phyloP scores from a whole-genome alignment of 106 monocot species.

The Platanthera zijinensis region DNA sequence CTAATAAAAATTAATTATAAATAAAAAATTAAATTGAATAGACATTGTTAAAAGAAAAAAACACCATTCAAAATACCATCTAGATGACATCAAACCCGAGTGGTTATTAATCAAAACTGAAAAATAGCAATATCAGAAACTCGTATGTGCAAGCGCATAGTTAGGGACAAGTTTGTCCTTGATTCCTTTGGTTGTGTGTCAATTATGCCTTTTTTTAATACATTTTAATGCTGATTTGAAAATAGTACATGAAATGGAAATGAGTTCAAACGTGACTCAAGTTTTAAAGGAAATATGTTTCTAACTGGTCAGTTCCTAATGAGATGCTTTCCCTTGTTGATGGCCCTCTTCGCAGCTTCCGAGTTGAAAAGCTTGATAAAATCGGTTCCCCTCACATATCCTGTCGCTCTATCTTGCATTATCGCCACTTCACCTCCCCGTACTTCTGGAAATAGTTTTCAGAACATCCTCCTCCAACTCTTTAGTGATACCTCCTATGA shows the following conservation, averaged over 20 bases:
- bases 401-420: slow-evolving; percentile 41
- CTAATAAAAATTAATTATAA: too few species aligned
- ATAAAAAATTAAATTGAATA: too few species aligned
- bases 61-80: neutral
- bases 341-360: slow-evolving; percentile 36
- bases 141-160: slow-evolving; percentile 66
- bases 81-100: neutral
- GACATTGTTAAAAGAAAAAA: too few species aligned
- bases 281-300: neutral
- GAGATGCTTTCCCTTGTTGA: slow-evolving; percentile 56
- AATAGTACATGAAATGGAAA: too few species aligned
- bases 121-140: neutral
- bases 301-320: slow-evolving; percentile 16
- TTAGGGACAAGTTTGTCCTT: slow-evolving; percentile 81
- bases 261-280: too few species aligned
- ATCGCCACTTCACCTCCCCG: slow-evolving; percentile 58
- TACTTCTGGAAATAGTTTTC: slow-evolving; percentile 53
- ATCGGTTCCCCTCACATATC: slow-evolving; percentile 53
- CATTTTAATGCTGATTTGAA: too few species aligned
- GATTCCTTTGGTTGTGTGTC: slow-evolving; percentile 28
- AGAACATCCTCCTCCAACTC: slow-evolving; percentile 57
- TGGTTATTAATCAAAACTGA: neutral
- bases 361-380: slow-evolving; percentile 56
- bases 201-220: too few species aligned
- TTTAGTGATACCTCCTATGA: slow-evolving; percentile 66